These are phyloP conservation scores for Trichophyton verrucosum DNA, from an alignment of 2,329 filamentous ascomycete genomes.

Conservation along the genomic window DNA sequence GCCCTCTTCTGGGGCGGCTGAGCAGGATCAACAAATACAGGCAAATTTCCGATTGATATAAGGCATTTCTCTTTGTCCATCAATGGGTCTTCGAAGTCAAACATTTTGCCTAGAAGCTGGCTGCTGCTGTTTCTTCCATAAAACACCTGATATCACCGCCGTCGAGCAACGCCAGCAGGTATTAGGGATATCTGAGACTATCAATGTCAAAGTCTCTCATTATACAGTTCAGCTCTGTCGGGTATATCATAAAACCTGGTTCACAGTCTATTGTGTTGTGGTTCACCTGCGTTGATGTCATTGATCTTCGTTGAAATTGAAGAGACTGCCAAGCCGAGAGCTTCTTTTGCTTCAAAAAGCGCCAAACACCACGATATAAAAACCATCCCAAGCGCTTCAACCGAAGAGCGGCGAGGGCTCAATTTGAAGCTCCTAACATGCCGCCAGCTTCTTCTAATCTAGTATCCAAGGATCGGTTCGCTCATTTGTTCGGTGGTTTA, in stretches of 20 bases:
- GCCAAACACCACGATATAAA: not conserved
- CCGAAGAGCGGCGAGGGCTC: not conserved
- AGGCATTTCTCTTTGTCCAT: constrained; percentile 50
- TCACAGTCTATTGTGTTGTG: not conserved
- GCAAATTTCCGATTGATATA: constrained; percentile 56
- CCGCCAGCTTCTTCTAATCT: constrained; percentile 29
- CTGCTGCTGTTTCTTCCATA: not conserved
- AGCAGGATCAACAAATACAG: constrained; percentile 54
- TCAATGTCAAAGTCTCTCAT: not conserved
- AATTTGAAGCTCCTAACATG: constrained; percentile 19
- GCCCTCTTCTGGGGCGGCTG: constrained; percentile 60
- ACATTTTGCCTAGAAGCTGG: constrained; percentile 23
- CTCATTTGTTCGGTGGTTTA: constrained; percentile 51
- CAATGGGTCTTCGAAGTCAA: constrained; percentile 31
- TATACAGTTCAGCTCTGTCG: not conserved
- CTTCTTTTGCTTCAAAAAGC: not conserved
- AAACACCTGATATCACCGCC: not conserved
- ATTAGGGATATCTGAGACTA: not conserved
- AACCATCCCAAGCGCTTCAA: not conserved
- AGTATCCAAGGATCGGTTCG: constrained; percentile 55
- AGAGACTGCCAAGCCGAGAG: not conserved
- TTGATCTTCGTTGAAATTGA: not conserved
- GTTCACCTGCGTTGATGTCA: not conserved
- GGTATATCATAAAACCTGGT: not conserved
- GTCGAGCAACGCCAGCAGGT: not conserved